Percentiles rank a stretch among this genome's conserved stretches.
Conservation (phyloP, 345 rosid genomes). For the Kandelia obovata region DNA sequence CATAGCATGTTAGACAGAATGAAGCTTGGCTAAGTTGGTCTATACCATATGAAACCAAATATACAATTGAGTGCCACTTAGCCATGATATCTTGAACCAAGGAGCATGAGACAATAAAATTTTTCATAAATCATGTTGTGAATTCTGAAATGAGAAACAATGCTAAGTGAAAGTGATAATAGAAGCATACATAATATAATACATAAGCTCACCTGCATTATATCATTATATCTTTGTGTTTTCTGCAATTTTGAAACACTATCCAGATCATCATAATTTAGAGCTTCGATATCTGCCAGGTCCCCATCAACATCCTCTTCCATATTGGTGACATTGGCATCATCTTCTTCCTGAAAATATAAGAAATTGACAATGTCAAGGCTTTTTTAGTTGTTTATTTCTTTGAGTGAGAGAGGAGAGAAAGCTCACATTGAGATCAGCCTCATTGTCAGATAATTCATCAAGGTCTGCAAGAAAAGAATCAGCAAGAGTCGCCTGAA, state of each 20-base stretch:
- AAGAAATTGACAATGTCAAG: conserved; percentile 1
- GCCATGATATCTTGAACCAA: too few species aligned
- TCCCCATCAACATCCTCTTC: conserved; percentile 82
- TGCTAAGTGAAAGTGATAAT: too few species aligned
- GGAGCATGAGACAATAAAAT: too few species aligned
- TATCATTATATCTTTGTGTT: conserved; percentile 70
- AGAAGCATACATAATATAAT: neutral
- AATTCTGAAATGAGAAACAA: too few species aligned
- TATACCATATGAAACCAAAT: too few species aligned
- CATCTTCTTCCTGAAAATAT: conserved; percentile 60
- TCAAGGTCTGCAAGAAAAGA: conserved; percentile 93
- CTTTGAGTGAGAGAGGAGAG: too few species aligned
- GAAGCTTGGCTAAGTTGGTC: too few species aligned
- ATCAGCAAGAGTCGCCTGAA: conserved; percentile 85
- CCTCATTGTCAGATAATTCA: conserved; percentile 93
- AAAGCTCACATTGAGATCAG: conserved; percentile 49
- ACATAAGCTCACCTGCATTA: conserved; percentile 57
- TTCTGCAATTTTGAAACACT: conserved; percentile 80
- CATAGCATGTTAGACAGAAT: too few species aligned
- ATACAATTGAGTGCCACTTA: too few species aligned
- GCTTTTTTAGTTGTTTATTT: neutral
- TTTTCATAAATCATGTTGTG: too few species aligned
- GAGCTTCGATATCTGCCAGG: conserved; percentile 68
- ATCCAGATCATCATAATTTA: conserved; percentile 80
- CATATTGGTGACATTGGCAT: conserved; percentile 53